These are phyloP conservation scores for Cordyceps cicadae DNA, from an alignment of 2,329 filamentous ascomycete genomes.

Conservation along the genomic window DNA sequence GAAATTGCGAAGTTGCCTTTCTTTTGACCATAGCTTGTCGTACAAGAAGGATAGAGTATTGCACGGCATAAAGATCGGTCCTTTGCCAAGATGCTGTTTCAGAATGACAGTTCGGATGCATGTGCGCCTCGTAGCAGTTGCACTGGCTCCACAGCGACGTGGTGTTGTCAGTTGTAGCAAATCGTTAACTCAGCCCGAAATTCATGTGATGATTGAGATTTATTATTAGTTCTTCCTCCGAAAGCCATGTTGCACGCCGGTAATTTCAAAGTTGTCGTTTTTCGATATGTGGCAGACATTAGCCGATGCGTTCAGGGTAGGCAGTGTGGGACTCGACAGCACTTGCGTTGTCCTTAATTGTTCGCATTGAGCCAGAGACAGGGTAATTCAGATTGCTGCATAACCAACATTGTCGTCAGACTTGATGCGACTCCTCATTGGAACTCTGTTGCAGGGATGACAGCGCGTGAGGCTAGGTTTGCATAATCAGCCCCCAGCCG, in stretches of 20 bases:
- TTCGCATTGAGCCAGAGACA: background rate
- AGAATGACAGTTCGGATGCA: background rate
- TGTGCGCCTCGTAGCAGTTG: background rate
- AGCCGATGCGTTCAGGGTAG: background rate
- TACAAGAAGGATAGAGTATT: background rate
- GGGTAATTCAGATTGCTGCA: background rate
- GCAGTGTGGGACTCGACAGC: too few relatives aligned
- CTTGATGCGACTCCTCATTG: background rate
- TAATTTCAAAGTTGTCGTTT: background rate
- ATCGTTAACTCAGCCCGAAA: background rate
- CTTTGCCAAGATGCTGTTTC: background rate
- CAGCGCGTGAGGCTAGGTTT: background rate
- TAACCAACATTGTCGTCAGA: background rate
- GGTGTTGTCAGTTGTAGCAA: background rate
- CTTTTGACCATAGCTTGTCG: background rate
- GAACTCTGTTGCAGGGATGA: background rate
- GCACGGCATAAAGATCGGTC: background rate
- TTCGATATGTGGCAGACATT: background rate
- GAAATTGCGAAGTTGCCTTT: background rate
- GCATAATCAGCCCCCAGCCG: background rate
- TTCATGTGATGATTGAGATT: background rate
- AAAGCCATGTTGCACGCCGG: background rate
- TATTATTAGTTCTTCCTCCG: background rate
- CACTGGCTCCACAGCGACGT: background rate
- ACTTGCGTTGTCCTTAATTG: background rate